Conservation (phyloP, 148 eudicot species). For the Rhododendron ferrugineum region DNA sequence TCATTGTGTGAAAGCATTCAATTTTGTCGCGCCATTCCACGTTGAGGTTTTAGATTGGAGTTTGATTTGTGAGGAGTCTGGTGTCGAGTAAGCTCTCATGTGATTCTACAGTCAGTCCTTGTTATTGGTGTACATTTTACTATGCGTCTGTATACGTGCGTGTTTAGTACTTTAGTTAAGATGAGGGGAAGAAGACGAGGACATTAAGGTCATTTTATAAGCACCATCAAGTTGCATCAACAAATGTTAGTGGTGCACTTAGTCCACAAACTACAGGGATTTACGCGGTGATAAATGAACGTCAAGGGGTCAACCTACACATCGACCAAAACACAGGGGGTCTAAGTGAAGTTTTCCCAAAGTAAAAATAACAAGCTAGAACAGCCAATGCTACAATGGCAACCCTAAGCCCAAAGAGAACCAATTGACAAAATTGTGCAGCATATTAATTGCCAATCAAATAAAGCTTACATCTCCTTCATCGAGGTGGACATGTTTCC, state of each 20-base stretch:
- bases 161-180: background rate
- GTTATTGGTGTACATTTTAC: background rate
- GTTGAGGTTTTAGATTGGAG: background rate
- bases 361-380: background rate
- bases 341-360: background rate
- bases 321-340: background rate
- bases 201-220: background rate
- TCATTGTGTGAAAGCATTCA: background rate
- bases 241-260: background rate
- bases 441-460: background rate
- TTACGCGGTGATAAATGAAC: background rate
- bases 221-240: background rate
- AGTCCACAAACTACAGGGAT: background rate
- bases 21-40: background rate
- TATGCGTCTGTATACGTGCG: background rate
- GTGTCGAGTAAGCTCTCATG: background rate
- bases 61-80: background rate
- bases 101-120: background rate
- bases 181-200: background rate
- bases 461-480: slow-evolving; percentile 92
- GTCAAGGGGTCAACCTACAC: background rate
- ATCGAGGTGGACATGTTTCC: slow-evolving; percentile 83
- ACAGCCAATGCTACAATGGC: background rate
- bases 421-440: background rate
- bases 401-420: background rate